Conservation (phyloP, 257 asterid species). For the Fraxinus pennsylvanica region DNA sequence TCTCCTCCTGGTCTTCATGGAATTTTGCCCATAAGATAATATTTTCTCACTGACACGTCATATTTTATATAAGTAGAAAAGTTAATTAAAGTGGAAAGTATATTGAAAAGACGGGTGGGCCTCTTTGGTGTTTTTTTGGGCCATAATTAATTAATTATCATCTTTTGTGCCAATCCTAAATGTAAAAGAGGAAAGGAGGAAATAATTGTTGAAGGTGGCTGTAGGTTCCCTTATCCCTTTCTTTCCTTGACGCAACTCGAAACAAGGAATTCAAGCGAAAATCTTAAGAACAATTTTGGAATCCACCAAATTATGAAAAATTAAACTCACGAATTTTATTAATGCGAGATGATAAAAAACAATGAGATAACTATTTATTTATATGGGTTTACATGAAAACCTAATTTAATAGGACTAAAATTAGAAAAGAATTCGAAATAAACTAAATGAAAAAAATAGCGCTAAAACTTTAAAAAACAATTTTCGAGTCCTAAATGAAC, state of each 20-base stretch:
- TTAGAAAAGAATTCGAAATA: no score
- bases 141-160: neutral
- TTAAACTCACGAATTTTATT: no score
- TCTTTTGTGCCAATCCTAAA: neutral
- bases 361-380: no score
- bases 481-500: no score
- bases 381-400: no score
- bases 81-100: neutral
- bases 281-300: no score
- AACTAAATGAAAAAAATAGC: no score
- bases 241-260: neutral
- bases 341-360: no score
- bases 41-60: neutral
- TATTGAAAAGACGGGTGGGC: neutral
- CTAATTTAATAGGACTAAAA: no score
- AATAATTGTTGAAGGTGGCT: neutral
- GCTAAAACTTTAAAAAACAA: no score
- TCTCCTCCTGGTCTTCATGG: neutral
- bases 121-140: neutral
- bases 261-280: no score
- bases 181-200: neutral
- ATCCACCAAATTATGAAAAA: no score
- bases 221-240: neutral
- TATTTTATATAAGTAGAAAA: neutral
- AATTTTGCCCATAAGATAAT: neutral